Evolutionary conservation across 1,139 yeast species (phyloP).

Genomic region (Blastobotrys illinoisensis): DNA sequence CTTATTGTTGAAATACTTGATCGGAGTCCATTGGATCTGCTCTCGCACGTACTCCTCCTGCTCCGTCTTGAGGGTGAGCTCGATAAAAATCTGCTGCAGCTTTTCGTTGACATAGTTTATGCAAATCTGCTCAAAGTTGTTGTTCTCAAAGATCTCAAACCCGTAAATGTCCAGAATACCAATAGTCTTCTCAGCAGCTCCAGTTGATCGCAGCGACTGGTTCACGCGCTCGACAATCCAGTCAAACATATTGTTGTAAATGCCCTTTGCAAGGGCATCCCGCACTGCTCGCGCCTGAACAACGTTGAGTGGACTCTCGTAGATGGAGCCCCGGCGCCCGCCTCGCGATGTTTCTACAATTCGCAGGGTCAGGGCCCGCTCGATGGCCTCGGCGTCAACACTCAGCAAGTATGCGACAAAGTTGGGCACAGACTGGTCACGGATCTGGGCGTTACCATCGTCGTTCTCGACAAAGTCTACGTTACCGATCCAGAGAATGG

Average conservation of each 20-base stretch:
- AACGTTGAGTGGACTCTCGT: constrained; percentile 86
- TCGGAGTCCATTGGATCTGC: constrained; percentile 96
- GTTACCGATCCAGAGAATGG: constrained; percentile 93
- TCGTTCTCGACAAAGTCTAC: constrained; percentile 73
- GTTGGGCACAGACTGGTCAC: constrained; percentile 84
- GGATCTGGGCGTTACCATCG: constrained; percentile 75
- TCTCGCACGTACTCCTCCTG: constrained; percentile 97
- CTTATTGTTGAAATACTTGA: constrained; percentile 91
- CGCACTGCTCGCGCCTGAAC: constrained; percentile 93
- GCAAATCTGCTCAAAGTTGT: constrained; percentile 94
- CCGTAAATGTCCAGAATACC: constrained; percentile 98
- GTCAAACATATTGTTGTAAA: constrained; percentile 87
- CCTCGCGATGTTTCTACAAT: constrained; percentile 80
- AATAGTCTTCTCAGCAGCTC: constrained; percentile 59
- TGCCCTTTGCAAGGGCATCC: constrained; percentile 92
- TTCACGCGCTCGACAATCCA: constrained; percentile 98
- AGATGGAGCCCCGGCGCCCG: constrained; percentile 83
- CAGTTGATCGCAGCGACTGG: constrained; percentile 51
- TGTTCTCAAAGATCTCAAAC: constrained; percentile 93
- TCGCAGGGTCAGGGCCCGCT: constrained; percentile 68
- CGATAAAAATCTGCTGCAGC: constrained; percentile 93
- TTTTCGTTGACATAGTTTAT: constrained; percentile 97
- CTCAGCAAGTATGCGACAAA: constrained; percentile 90
- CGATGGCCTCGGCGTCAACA: constrained; percentile 64
- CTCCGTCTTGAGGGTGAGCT: constrained; percentile 89